These are phyloP conservation scores for Pouteria campechiana DNA, from an alignment of 179 eudicot species.

Conservation along the genomic window DNA sequence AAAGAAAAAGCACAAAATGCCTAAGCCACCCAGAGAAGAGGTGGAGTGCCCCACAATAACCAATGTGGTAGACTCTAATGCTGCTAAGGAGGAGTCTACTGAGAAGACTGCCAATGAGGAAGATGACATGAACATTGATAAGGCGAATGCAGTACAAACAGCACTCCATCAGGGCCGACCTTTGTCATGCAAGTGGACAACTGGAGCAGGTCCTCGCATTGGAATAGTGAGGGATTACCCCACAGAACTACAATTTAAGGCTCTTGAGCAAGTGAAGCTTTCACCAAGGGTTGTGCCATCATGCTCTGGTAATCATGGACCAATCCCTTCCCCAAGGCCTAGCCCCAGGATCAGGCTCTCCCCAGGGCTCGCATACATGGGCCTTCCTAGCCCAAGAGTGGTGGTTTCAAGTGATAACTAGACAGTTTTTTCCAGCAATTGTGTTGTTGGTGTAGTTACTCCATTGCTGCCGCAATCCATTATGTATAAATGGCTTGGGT, in stretches of 20 bases:
- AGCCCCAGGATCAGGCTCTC: slow-evolving; percentile 61
- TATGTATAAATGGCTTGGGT: too few relatives aligned
- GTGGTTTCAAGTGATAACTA: too few relatives aligned
- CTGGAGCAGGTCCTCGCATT: slow-evolving; percentile 51
- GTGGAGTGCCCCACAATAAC: neutral
- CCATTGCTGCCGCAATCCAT: too few relatives aligned
- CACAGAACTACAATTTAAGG: slow-evolving; percentile 37
- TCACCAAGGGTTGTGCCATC: slow-evolving; percentile 32
- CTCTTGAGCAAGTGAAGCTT: slow-evolving; percentile 51
- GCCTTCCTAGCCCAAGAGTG: slow-evolving; percentile 48
- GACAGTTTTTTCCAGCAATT: too few relatives aligned
- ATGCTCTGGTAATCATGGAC: slow-evolving; percentile 23
- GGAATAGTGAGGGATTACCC: slow-evolving; percentile 64
- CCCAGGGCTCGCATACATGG: slow-evolving; percentile 70
- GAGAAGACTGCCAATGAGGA: too few relatives aligned
- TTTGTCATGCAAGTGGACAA: slow-evolving; percentile 57
- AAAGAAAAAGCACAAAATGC: neutral
- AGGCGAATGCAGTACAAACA: too few relatives aligned
- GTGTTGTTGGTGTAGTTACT: too few relatives aligned
- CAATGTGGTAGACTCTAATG: neutral
- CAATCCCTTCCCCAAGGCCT: slow-evolving; percentile 80
- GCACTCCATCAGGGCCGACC: slow-evolving; percentile 8
- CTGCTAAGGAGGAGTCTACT: neutral
- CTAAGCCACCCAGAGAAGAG: neutral
- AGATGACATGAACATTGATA: too few relatives aligned